Base-by-base conservation (phyloP, 495 filamentous ascomycete genomes). In the Aspergillus diversus region DNA sequence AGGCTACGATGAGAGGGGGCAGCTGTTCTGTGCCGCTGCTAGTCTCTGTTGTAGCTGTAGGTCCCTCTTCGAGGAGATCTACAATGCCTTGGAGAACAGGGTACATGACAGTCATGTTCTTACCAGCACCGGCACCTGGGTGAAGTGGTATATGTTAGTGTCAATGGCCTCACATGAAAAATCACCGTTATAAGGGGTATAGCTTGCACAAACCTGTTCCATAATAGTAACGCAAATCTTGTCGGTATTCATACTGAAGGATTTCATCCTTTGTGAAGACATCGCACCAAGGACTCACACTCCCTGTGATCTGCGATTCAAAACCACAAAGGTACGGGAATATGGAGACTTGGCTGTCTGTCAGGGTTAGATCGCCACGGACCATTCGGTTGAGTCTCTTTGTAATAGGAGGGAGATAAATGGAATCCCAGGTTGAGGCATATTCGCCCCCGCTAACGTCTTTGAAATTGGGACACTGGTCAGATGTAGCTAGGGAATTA, bases 321-420 rank as follows among this genome's bases (percentile, higher is more conserved):
- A 86, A 87, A 8, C 81, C 85, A 65, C 86, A 88, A 5, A 88
- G 71, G 55, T 86, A 86, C 0, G 86, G 84, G 64, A 88, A 83
- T 55, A 81, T 75, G 21, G 66, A 71, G 17, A 86, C 75, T 59
- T 87, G 83, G 17, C 68, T 68, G 57, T 80, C 72, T 5, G 71
- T 76, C 60, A 87, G 77, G 21, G 77, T 79, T 16, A 87, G 71
- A 55, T 81, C 76, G 2, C 84, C 83, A 13, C 66, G 60, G 47
- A 87, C 70, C 51, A 83, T 50, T 4, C 59, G 62, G 57, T 85
- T 82, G 35, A 88, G 66, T 3, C 84, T 80, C 35, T 75, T 68
- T 15, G 77, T 73, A 42, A 83, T 77, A 7, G 79, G 76, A 0
- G 85, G 84, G 0, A 81, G 75, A 69, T 82, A 86, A 52, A 82